phyloP scores from a whole-genome alignment of 805 yeast species.

The Saccharomycopsis synnaedendra region DNA sequence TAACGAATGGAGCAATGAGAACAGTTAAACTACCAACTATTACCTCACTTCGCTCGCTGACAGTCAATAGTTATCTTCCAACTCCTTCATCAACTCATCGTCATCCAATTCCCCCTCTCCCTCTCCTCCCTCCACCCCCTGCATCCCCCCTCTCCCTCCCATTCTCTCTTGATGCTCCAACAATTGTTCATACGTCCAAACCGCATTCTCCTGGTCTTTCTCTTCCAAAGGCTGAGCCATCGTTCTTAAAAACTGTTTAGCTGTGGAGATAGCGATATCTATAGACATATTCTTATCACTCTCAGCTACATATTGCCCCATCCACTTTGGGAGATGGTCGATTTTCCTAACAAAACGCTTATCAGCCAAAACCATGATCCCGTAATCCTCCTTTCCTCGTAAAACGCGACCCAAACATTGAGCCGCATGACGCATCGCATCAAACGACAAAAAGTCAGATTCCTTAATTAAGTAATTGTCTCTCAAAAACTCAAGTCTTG shows the following conservation, averaged over 20 bases:
- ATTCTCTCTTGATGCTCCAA: slow-evolving; percentile 38
- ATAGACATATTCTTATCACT: slow-evolving; percentile 89
- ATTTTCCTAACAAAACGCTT: slow-evolving; percentile 81
- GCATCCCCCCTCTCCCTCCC: neutral
- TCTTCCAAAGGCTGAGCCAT: slow-evolving; percentile 91
- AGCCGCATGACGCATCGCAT: slow-evolving; percentile 99
- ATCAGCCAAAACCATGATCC: slow-evolving; percentile 96
- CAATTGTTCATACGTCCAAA: slow-evolving; percentile 75
- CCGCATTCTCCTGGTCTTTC: slow-evolving; percentile 83
- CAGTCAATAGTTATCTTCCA: slow-evolving; percentile 1
- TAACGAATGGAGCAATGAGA: too few relatives aligned
- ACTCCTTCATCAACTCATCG: slow-evolving; percentile 14
- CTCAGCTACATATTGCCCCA: slow-evolving; percentile 82
- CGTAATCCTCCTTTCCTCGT: slow-evolving; percentile 97
- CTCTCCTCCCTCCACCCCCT: slow-evolving; percentile 3
- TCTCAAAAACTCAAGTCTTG: slow-evolving; percentile 84
- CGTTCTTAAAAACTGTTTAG: slow-evolving; percentile 82
- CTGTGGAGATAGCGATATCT: slow-evolving; percentile 94
- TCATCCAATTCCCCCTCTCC: slow-evolving; percentile 15
- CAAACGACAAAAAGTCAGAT: slow-evolving; percentile 90
- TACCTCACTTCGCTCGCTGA: too few relatives aligned
- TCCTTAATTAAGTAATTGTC: slow-evolving; percentile 90
- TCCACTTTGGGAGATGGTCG: slow-evolving; percentile 92
- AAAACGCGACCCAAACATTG: slow-evolving; percentile 96
- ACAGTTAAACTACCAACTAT: too few relatives aligned